Percentiles rank a stretch among this genome's conserved stretches.
Evolutionary conservation across 345 rosid genomes (phyloP).

Genomic region (Theobroma cacao): DNA sequence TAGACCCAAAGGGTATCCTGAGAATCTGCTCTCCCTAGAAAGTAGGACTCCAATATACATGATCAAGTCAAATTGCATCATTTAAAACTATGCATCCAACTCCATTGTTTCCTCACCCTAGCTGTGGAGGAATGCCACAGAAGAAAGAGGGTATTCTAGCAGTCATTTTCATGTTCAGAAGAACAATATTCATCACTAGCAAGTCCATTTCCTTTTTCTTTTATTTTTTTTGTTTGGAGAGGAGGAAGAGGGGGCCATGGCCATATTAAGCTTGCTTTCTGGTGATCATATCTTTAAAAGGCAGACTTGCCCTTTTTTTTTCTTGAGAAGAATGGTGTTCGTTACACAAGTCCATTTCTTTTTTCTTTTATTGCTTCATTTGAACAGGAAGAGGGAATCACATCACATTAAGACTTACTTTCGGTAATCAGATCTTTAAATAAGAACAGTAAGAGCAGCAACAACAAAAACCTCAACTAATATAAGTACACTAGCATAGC

Average conservation of each 20-base stretch:
- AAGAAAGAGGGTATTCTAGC: background rate
- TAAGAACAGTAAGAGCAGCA: background rate
- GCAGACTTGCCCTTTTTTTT: background rate
- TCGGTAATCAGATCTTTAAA: background rate
- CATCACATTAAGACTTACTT: background rate
- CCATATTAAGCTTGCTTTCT: background rate
- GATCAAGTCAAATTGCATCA: background rate
- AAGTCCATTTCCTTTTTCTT: background rate
- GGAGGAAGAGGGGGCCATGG: background rate
- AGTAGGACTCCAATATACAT: background rate
- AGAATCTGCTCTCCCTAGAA: background rate
- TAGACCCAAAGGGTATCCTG: background rate
- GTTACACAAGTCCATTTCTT: background rate
- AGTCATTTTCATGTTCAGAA: background rate
- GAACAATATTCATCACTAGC: background rate
- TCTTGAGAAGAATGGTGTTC: background rate
- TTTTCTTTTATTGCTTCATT: background rate
- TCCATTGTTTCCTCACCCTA: background rate
- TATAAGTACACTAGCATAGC: background rate
- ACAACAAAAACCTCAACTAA: background rate
- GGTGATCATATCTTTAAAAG: background rate
- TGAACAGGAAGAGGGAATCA: background rate
- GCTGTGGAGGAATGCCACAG: background rate
- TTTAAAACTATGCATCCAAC: background rate
- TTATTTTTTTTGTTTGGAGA: background rate